Conservation (phyloP, 176 grass and related monocot genomes). For the Paspalum notatum region DNA sequence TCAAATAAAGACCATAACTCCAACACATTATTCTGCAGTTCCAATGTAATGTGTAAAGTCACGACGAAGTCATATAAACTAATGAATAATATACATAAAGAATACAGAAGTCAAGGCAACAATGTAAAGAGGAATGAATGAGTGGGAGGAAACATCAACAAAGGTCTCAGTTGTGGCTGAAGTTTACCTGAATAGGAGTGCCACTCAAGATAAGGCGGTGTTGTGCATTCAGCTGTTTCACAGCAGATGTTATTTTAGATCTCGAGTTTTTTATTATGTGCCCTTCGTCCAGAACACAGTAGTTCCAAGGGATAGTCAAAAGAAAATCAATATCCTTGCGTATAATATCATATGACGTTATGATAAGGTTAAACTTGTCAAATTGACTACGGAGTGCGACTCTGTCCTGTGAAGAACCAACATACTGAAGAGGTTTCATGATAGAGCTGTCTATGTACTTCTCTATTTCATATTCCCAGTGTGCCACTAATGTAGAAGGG, state of each 20-base stretch:
- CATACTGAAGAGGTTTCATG: slow-evolving; percentile 83
- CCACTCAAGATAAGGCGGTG: slow-evolving; percentile 99
- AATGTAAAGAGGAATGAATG: slow-evolving; percentile 14
- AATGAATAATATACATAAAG: slow-evolving; percentile 17
- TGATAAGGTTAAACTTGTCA: slow-evolving; percentile 82
- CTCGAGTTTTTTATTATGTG: slow-evolving; percentile 99
- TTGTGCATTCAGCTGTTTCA: slow-evolving; percentile 91
- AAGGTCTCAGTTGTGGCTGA: slow-evolving; percentile 5
- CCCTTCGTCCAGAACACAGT: slow-evolving; percentile 98
- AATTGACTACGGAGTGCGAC: slow-evolving; percentile 71
- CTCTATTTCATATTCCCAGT: slow-evolving; percentile 99
- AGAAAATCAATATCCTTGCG: slow-evolving; percentile 96
- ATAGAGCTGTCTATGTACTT: slow-evolving; percentile 92
- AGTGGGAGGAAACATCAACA: slow-evolving; percentile 7
- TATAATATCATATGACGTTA: slow-evolving; percentile 99
- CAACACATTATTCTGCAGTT: slow-evolving; percentile 96
- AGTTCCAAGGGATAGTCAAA: slow-evolving; percentile 77
- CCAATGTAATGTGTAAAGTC: slow-evolving; percentile 37
- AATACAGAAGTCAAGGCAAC: slow-evolving; percentile 25
- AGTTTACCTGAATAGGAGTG: slow-evolving; percentile 89
- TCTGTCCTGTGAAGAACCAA: slow-evolving; percentile 88
- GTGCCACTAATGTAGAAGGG: slow-evolving; percentile 93
- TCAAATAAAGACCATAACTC: slow-evolving; percentile 99
- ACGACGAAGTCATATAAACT: not conserved
- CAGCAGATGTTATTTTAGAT: slow-evolving; percentile 95